These are phyloP conservation scores for Sporobolomyces roseus DNA, from an alignment of 768 basidiomycete species.

Conservation along the genomic window DNA sequence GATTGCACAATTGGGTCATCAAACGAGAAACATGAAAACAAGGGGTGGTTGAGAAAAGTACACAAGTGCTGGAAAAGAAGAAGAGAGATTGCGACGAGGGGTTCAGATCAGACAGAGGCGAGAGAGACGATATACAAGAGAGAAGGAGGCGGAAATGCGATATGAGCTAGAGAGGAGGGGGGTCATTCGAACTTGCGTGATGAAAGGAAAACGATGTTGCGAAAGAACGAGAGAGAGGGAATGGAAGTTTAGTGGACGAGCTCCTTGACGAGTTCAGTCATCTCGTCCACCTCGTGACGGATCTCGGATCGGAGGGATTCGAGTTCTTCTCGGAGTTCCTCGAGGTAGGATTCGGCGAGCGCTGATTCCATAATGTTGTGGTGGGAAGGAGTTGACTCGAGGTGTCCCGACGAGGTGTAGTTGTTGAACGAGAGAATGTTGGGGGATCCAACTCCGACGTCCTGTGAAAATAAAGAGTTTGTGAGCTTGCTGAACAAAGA, in stretches of 20 bases:
- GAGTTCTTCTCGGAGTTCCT: slow-evolving; percentile 32
- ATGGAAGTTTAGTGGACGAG: not conserved
- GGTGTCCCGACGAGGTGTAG: slow-evolving; percentile 43
- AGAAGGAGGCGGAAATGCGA: not conserved
- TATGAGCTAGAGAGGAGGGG: not conserved
- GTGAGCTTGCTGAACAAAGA: too few species aligned
- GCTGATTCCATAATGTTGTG: slow-evolving; percentile 8
- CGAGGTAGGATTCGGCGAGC: slow-evolving; percentile 29
- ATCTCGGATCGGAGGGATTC: slow-evolving; percentile 15
- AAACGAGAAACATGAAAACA: not conserved
- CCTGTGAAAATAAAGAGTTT: not conserved
- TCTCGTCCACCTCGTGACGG: slow-evolving; percentile 25
- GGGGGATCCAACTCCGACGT: slow-evolving; percentile 55
- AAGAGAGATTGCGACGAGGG: not conserved
- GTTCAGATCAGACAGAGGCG: not conserved
- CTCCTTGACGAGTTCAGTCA: slow-evolving; percentile 23
- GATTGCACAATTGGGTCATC: slow-evolving; percentile 5
- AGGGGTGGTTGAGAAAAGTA: too few species aligned
- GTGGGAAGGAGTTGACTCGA: not conserved
- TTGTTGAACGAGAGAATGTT: slow-evolving; percentile 82
- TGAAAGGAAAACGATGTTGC: too few species aligned
- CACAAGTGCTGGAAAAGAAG: not conserved
- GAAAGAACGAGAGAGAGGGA: not conserved
- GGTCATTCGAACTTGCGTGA: too few species aligned
- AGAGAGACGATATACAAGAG: slow-evolving; percentile 3